Conservation (phyloP, 192 early-diverging fungal genomes). For the Podila verticillata region DNA sequence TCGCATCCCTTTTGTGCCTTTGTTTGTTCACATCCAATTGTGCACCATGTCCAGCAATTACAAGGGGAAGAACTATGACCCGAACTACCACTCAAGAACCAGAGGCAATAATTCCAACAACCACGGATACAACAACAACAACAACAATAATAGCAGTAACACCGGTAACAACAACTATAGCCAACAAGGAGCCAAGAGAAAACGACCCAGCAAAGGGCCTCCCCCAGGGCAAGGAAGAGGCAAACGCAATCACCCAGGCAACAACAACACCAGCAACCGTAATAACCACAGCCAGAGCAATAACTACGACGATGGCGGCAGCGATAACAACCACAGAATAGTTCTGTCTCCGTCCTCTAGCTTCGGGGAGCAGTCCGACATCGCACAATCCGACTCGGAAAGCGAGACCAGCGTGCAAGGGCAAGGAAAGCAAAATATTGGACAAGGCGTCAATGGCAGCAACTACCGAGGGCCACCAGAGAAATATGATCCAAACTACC, state of each 20-base stretch:
- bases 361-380: not conserved
- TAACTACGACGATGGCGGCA: not conserved
- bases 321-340: not conserved
- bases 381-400: not conserved
- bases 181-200: not conserved
- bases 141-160: not conserved
- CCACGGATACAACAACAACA: not conserved
- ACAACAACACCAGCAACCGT: not conserved
- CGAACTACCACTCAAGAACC: constrained; percentile 2
- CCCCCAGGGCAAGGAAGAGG: not conserved
- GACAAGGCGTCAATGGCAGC: too few species aligned
- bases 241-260: not conserved
- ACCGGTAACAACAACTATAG: too few species aligned
- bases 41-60: not conserved
- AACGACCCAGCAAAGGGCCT: not conserved
- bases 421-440: too few species aligned
- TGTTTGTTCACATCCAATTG: too few species aligned
- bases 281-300: not conserved
- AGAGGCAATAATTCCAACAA: not conserved
- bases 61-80: constrained; percentile 15
- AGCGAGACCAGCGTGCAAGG: not conserved
- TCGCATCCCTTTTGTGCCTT: too few species aligned
- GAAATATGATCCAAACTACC: too few species aligned
- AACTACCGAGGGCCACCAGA: too few species aligned
- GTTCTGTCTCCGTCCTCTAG: not conserved